These are phyloP conservation scores for Melampsora abietis-canadensis DNA, from an alignment of 1,284 basidiomycete genomes.

Conservation along the genomic window DNA sequence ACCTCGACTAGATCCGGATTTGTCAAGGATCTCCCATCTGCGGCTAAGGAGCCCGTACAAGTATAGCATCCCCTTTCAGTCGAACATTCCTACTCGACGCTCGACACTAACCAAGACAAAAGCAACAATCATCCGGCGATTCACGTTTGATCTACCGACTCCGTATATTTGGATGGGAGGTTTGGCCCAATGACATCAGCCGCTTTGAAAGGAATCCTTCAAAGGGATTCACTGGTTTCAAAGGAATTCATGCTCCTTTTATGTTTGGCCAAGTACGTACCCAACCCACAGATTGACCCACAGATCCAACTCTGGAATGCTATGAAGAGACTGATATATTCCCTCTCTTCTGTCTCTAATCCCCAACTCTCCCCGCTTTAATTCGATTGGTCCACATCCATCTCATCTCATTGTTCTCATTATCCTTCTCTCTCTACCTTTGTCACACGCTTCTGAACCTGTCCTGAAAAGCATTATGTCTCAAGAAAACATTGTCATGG, in stretches of 20 bases:
- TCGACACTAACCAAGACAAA: background rate
- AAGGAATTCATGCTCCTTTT: background rate
- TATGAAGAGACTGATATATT: background rate
- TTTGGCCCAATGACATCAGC: background rate
- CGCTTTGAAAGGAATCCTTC: background rate
- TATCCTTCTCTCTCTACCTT: background rate
- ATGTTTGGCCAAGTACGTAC: background rate
- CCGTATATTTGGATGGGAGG: slow-evolving; percentile 10
- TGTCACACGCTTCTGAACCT: background rate
- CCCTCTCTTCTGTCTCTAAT: background rate
- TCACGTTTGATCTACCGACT: background rate
- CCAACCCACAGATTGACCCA: background rate
- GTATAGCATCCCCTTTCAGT: background rate
- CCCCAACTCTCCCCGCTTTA: background rate
- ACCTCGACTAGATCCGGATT: too few relatives aligned
- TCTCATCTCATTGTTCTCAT: background rate
- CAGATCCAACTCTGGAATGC: background rate
- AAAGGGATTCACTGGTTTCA: background rate
- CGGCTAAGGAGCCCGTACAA: background rate
- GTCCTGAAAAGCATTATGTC: background rate
- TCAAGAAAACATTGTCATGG: background rate
- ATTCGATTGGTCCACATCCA: background rate
- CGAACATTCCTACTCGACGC: background rate
- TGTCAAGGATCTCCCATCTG: background rate
- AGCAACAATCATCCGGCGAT: background rate